These are phyloP conservation scores for Lentinus brumalis DNA, from an alignment of 768 basidiomycete genomes.

Conservation along the genomic window DNA sequence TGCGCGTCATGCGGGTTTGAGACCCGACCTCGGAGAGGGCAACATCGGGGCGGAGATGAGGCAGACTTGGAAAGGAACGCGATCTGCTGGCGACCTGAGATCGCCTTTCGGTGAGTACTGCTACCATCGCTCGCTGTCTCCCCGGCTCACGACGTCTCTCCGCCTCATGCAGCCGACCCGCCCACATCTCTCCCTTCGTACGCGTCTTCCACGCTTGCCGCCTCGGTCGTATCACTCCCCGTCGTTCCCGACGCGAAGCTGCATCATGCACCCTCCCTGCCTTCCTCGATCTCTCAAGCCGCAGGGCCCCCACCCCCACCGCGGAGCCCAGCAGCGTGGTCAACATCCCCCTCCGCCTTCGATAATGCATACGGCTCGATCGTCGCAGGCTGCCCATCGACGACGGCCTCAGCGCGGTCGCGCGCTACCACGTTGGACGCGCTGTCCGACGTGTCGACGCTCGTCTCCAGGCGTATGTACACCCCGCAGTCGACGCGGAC, in stretches of 20 bases:
- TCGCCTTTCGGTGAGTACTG: too few relatives aligned
- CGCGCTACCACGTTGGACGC: too few relatives aligned
- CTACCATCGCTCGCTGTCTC: background rate
- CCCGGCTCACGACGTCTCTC: background rate
- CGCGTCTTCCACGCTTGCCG: background rate
- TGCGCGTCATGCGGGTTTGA: background rate
- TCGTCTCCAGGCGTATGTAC: too few relatives aligned
- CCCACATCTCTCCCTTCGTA: background rate
- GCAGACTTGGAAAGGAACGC: background rate
- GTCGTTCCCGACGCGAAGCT: background rate
- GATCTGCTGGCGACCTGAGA: too few relatives aligned
- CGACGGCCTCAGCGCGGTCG: too few relatives aligned
- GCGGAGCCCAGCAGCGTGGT: background rate
- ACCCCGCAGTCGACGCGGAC: background rate
- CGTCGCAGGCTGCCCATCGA: background rate
- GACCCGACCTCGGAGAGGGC: background rate
- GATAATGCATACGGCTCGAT: background rate
- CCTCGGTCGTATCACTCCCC: background rate
- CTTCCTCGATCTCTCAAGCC: too few relatives aligned
- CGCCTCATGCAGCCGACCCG: background rate
- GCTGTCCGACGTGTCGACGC: too few relatives aligned
- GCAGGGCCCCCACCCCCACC: background rate
- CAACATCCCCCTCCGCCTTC: constrained; percentile 2
- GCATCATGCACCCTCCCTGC: background rate
- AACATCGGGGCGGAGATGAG: background rate